Evolutionary conservation across 495 filamentous ascomycete species (phyloP).

Genomic region (Talaromyces borbonicus): DNA sequence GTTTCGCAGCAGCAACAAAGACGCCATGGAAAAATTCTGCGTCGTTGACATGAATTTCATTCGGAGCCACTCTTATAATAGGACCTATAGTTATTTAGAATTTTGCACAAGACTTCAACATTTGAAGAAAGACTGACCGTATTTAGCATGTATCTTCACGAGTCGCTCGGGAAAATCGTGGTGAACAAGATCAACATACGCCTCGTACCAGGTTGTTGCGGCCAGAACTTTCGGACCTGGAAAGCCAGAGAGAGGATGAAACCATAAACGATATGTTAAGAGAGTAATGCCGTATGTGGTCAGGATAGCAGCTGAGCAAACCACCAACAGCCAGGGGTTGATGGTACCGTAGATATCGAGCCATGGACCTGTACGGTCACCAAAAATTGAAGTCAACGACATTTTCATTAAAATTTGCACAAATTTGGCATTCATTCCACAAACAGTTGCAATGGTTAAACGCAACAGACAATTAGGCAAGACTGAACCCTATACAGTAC

Average conservation of each 20-base stretch:
- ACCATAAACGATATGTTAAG: constrained; percentile 14
- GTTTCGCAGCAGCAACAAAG: neutral
- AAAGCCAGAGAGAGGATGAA: constrained; percentile 34
- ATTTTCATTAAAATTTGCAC: too few relatives aligned
- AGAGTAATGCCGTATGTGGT: neutral
- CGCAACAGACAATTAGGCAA: too few relatives aligned
- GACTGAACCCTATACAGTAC: too few relatives aligned
- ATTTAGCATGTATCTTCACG: neutral
- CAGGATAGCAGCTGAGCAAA: too few relatives aligned
- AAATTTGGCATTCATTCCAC: too few relatives aligned
- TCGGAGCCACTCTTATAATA: neutral
- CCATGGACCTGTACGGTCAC: too few relatives aligned
- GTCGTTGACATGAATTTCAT: neutral
- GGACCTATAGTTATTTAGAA: neutral
- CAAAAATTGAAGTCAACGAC: too few relatives aligned
- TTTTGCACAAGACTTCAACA: too few relatives aligned
- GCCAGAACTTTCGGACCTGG: constrained; percentile 33
- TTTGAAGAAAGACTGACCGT: neutral
- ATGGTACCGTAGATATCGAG: too few relatives aligned
- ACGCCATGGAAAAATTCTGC: neutral
- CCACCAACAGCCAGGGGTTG: too few relatives aligned
- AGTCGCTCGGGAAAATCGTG: neutral
- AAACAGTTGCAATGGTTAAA: too few relatives aligned
- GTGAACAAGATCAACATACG: neutral
- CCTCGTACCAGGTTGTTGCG: constrained; percentile 8